Percentiles rank a stretch among this genome's conserved stretches.
Conservation (phyloP, 768 basidiomycete genomes). For the Leccinum disarticulatum region DNA sequence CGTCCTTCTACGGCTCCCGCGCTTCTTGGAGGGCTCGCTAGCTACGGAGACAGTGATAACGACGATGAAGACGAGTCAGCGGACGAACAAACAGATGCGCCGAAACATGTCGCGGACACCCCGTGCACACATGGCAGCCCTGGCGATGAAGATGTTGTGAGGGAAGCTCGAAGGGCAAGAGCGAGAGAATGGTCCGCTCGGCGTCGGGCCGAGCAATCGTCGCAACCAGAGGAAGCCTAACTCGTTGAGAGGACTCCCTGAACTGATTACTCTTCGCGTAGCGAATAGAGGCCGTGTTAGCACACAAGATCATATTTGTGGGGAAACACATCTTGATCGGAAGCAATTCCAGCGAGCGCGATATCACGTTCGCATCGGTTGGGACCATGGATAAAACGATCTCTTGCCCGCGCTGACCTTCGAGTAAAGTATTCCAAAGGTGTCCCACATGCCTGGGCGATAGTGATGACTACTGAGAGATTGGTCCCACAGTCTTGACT, state of each 20-base stretch:
- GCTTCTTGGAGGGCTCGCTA: constrained; percentile 53
- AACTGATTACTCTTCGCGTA: neutral
- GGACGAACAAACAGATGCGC: constrained; percentile 19
- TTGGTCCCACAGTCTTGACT: neutral
- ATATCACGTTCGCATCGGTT: too few relatives aligned
- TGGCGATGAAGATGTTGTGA: constrained; percentile 22
- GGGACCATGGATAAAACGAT: too few relatives aligned
- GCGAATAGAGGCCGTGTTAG: neutral
- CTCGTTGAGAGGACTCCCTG: neutral
- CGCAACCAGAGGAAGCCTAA: constrained; percentile 8
- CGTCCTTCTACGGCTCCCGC: constrained; percentile 1
- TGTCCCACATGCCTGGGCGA: neutral
- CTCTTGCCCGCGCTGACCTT: too few relatives aligned
- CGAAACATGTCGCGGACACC: neutral
- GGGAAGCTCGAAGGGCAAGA: constrained; percentile 50
- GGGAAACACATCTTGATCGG: constrained; percentile 1
- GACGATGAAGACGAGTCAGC: constrained; percentile 33
- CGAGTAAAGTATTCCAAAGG: too few relatives aligned
- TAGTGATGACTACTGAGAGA: too few relatives aligned
- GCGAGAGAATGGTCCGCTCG: constrained; percentile 60
- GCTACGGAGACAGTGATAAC: constrained; percentile 60
- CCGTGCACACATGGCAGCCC: neutral
- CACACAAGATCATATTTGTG: neutral
- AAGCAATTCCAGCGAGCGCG: neutral
- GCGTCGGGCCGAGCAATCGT: constrained; percentile 36